Evolutionary conservation across 306 rosid species (phyloP).

Genomic region (Crataegus laevigata): DNA sequence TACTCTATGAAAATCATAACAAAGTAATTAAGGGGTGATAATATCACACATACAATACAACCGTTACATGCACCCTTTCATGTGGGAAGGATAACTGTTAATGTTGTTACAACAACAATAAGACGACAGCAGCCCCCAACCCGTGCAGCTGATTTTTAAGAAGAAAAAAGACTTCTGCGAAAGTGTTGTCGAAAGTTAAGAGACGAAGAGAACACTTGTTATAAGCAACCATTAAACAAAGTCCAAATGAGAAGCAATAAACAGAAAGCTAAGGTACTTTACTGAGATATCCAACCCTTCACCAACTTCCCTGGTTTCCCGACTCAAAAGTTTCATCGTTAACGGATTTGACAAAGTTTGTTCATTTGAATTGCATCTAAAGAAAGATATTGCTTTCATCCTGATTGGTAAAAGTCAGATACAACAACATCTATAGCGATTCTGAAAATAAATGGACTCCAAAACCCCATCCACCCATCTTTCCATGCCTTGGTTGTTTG

Average conservation of each 20-base stretch:
- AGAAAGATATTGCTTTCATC: too few relatives aligned
- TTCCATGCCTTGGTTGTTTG: too few relatives aligned
- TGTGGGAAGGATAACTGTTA: neutral
- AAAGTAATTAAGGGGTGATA: slow-evolving; percentile 3
- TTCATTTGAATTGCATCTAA: neutral
- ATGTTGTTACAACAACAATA: neutral
- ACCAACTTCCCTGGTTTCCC: neutral
- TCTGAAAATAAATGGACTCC: neutral
- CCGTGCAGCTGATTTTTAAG: neutral
- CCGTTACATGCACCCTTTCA: neutral
- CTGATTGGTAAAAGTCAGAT: neutral
- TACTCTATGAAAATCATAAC: slow-evolving; percentile 18
- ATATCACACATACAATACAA: neutral
- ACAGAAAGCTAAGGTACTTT: neutral
- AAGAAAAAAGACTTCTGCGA: neutral
- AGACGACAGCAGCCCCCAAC: too few relatives aligned
- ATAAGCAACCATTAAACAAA: neutral
- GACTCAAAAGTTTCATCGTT: neutral
- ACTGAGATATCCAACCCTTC: neutral
- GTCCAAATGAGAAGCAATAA: neutral
- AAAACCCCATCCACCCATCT: too few relatives aligned
- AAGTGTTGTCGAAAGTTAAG: neutral
- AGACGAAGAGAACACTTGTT: neutral
- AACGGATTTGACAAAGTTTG: neutral
- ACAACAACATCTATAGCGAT: neutral